These are phyloP conservation scores for Caloboletus inedulis DNA, from an alignment of 1,284 basidiomycete genomes.

Conservation along the genomic window DNA sequence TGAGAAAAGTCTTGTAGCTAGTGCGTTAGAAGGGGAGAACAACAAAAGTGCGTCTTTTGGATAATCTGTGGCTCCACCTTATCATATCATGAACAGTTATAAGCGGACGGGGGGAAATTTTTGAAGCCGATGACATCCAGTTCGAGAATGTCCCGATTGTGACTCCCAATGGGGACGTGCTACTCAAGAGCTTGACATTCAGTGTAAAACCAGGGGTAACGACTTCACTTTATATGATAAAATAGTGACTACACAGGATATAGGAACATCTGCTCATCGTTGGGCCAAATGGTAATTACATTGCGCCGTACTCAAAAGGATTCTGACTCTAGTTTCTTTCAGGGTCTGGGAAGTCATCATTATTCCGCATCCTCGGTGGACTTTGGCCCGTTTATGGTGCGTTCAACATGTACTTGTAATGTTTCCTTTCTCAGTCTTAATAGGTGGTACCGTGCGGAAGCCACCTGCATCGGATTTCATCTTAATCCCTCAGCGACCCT, in stretches of 20 bases:
- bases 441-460: conserved; percentile 88
- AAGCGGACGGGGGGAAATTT: conserved; percentile 72
- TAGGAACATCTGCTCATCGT: conserved; percentile 90
- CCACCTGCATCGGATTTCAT: conserved; percentile 89
- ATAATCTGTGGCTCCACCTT: not conserved
- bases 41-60: conserved; percentile 58
- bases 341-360: conserved; percentile 85
- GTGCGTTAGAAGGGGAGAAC: conserved; percentile 75
- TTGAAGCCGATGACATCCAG: conserved; percentile 84
- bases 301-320: conserved; percentile 2
- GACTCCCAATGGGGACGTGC: conserved; percentile 92
- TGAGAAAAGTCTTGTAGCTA: conserved; percentile 84
- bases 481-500: conserved; percentile 94
- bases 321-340: conserved; percentile 1
- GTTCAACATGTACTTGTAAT: conserved; percentile 7
- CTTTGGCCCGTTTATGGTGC: conserved; percentile 94
- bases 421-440: not conserved
- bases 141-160: conserved; percentile 95
- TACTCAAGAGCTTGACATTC: conserved; percentile 84
- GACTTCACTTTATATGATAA: conserved; percentile 11
- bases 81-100: conserved; percentile 54
- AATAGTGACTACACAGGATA: conserved; percentile 1
- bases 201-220: conserved; percentile 84
- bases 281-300: conserved; percentile 78
- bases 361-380: conserved; percentile 94